Evolutionary conservation across 2,329 filamentous ascomycete genomes (phyloP).

Genomic region (Alternaria panax): DNA sequence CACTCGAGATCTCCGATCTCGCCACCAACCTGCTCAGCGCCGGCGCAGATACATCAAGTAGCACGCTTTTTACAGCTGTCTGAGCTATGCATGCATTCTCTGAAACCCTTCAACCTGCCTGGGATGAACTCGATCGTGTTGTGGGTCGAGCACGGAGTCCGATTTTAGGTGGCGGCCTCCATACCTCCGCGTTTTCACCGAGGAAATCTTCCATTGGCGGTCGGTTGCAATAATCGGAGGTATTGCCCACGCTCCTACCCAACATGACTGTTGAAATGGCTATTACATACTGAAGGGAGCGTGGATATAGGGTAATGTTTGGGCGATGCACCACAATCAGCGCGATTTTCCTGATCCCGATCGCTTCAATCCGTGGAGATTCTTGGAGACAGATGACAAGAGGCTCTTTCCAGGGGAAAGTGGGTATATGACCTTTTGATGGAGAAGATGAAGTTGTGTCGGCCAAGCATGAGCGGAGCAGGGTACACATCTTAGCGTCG

Average conservation of each 20-base stretch:
- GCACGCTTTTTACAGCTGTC: slow-evolving; percentile 42
- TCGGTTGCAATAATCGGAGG: slow-evolving; percentile 47
- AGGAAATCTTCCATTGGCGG: slow-evolving; percentile 45
- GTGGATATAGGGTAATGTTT: slow-evolving; percentile 50
- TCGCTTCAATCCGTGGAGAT: slow-evolving; percentile 3
- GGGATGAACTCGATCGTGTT: slow-evolving; percentile 44
- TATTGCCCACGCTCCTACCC: slow-evolving; percentile 42
- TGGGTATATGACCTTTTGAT: slow-evolving; percentile 63
- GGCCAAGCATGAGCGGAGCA: slow-evolving; percentile 67
- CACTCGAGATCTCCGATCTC: slow-evolving; percentile 42
- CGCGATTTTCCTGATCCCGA: slow-evolving; percentile 21
- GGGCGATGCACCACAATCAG: slow-evolving; percentile 53
- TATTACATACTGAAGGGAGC: slow-evolving; percentile 51
- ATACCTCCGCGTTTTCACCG: slow-evolving; percentile 49
- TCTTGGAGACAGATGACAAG: slow-evolving; percentile 31
- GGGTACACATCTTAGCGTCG: slow-evolving; percentile 65
- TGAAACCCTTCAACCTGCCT: slow-evolving; percentile 34
- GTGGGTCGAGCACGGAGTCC: slow-evolving; percentile 44
- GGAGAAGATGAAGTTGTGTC: slow-evolving; percentile 64
- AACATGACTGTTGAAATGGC: slow-evolving; percentile 48
- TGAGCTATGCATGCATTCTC: slow-evolving; percentile 45
- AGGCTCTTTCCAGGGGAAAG: slow-evolving; percentile 50
- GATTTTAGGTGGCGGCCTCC: slow-evolving; percentile 40
- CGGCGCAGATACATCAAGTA: slow-evolving; percentile 43
- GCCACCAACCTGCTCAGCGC: slow-evolving; percentile 43